These are phyloP conservation scores for Amanita exitialis DNA, from an alignment of 768 basidiomycete genomes.

Conservation along the genomic window DNA sequence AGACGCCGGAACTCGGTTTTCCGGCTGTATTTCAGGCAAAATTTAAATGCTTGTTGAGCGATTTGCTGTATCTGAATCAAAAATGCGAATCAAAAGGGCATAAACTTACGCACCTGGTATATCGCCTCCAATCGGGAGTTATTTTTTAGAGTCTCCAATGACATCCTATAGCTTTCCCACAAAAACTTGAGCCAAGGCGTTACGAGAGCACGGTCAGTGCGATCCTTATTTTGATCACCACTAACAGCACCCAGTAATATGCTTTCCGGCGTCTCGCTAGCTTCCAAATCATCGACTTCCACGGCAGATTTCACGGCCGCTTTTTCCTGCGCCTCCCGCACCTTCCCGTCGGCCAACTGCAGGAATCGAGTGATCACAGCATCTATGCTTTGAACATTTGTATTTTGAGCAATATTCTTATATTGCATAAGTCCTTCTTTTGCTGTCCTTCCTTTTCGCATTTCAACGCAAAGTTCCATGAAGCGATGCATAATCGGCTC, in stretches of 20 bases:
- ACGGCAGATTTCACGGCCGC: conserved; percentile 66
- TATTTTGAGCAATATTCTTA: conserved; percentile 96
- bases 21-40: conserved; percentile 87
- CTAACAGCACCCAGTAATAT: conserved; percentile 86
- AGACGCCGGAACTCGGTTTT: conserved; percentile 97
- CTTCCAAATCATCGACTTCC: conserved; percentile 93
- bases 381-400: conserved; percentile 86
- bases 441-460: conserved; percentile 88
- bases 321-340: conserved; percentile 79
- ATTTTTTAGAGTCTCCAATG: conserved; percentile 91
- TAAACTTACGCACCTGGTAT: conserved; percentile 64
- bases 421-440: conserved; percentile 96
- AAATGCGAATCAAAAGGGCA: not conserved
- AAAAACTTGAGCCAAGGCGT: conserved; percentile 97
- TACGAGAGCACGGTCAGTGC: conserved; percentile 90
- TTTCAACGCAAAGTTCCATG: conserved; percentile 91
- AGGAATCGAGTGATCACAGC: conserved; percentile 83
- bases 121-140: conserved; percentile 87
- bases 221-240: conserved; percentile 83
- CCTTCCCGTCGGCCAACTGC: conserved; percentile 69
- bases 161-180: conserved; percentile 98
- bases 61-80: conserved; percentile 51
- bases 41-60: conserved; percentile 94
- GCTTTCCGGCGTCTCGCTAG: conserved; percentile 89
- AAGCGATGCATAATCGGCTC: conserved; percentile 96